phyloP scores from a whole-genome alignment of 2,329 filamentous ascomycete genomes.

The Colletotrichum acutatum region DNA sequence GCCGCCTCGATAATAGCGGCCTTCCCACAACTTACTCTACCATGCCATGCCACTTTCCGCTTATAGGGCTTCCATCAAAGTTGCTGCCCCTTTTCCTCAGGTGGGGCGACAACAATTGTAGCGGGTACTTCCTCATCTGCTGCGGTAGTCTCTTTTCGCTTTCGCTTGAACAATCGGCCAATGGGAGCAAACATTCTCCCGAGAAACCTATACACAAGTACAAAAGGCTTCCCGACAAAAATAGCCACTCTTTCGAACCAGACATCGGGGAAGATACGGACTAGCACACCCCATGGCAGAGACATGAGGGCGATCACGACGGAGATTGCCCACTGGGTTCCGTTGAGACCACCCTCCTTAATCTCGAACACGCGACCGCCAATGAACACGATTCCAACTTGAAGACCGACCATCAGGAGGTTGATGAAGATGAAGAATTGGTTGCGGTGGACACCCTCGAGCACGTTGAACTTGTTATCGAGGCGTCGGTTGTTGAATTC shows the following conservation, averaged over 20 bases:
- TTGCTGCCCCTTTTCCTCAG: background rate
- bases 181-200: conserved; percentile 9
- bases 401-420: conserved; percentile 65
- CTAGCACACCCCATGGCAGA: conserved; percentile 59
- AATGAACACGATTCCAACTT: conserved; percentile 67
- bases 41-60: background rate
- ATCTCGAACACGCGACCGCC: conserved; percentile 63
- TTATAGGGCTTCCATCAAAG: background rate
- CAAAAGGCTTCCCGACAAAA: conserved; percentile 25
- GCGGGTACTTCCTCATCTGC: conserved; percentile 3
- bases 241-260: conserved; percentile 5
- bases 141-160: background rate
- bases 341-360: conserved; percentile 47
- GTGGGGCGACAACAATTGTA: conserved; percentile 11
- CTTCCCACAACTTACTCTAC: no score
- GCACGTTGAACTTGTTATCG: conserved; percentile 71
- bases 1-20: no score
- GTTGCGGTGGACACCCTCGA: conserved; percentile 67
- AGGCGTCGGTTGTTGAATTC: conserved; percentile 73
- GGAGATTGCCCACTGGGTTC: conserved; percentile 64
- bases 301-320: conserved; percentile 58
- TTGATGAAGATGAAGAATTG: conserved; percentile 68
- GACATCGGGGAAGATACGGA: conserved; percentile 62
- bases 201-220: background rate
- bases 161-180: conserved; percentile 22